Evolutionary conservation across 306 rosid species (phyloP).

Genomic region (Medicago truncatula): MtrunA17r5.0-ANR NC_053045.1:35757501-35758000

Average conservation of each 20-base stretch:
- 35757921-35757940: too few relatives aligned
- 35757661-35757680: constrained; percentile 24
- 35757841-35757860: too few relatives aligned
- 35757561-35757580: not conserved
- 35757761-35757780: constrained; percentile 30
- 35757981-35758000: too few relatives aligned
- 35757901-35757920: too few relatives aligned
- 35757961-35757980: too few relatives aligned
- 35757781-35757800: not conserved
- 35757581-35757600: constrained; percentile 48
- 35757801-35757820: not conserved
- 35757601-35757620: not conserved
- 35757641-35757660: constrained; percentile 42
- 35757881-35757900: too few relatives aligned
- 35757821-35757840: too few relatives aligned
- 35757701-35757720: constrained; percentile 4
- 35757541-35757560: not conserved
- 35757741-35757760: constrained; percentile 13
- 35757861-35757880: too few relatives aligned
- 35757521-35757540: not conserved
- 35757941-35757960: too few relatives aligned
- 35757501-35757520: not conserved
- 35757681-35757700: not conserved
- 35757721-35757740: not conserved
- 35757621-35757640: constrained; percentile 15